These are phyloP conservation scores for Xylaria longipes DNA, from an alignment of 495 filamentous ascomycete genomes.

Conservation along the genomic window DNA sequence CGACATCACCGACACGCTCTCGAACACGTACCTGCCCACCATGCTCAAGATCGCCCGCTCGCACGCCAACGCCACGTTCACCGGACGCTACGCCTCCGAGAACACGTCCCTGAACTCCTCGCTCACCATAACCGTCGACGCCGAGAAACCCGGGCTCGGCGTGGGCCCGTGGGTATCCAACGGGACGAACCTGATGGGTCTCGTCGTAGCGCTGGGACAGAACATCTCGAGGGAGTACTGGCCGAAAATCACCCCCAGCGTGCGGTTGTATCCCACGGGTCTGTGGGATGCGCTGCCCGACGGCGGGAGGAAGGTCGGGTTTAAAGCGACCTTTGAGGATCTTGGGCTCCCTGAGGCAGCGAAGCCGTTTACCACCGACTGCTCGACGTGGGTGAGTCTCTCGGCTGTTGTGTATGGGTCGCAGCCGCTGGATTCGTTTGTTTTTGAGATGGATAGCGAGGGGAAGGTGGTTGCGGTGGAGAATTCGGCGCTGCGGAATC, in stretches of 20 bases:
- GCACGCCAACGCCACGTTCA: conserved; percentile 44
- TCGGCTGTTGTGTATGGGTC: conserved; percentile 46
- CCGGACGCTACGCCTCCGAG: conserved; percentile 45
- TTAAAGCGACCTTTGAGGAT: conserved; percentile 53
- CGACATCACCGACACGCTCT: conserved; percentile 46
- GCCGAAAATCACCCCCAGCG: conserved; percentile 33
- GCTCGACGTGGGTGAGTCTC: conserved; percentile 47
- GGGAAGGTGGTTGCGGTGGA: conserved; percentile 46
- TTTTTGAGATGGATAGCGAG: conserved; percentile 48
- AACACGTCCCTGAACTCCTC: conserved; percentile 44
- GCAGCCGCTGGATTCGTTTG: conserved; percentile 49
- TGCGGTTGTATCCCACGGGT: conserved; percentile 51
- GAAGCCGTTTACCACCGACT: conserved; percentile 45
- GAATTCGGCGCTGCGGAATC: conserved; percentile 47
- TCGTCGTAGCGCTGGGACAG: conserved; percentile 39
- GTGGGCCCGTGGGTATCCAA: conserved; percentile 58
- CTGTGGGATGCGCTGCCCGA: conserved; percentile 38
- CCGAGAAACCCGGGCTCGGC: conserved; percentile 47
- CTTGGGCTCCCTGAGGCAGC: conserved; percentile 28
- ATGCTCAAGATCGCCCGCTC: conserved; percentile 42
- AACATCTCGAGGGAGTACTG: conserved; percentile 38
- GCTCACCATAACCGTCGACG: conserved; percentile 47
- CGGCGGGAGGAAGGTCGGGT: conserved; percentile 45
- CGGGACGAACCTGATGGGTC: conserved; percentile 50
- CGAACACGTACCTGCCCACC: conserved; percentile 46